Evolutionary conservation across 345 rosid genomes (phyloP).

Genomic region (Populus simonii): DNA sequence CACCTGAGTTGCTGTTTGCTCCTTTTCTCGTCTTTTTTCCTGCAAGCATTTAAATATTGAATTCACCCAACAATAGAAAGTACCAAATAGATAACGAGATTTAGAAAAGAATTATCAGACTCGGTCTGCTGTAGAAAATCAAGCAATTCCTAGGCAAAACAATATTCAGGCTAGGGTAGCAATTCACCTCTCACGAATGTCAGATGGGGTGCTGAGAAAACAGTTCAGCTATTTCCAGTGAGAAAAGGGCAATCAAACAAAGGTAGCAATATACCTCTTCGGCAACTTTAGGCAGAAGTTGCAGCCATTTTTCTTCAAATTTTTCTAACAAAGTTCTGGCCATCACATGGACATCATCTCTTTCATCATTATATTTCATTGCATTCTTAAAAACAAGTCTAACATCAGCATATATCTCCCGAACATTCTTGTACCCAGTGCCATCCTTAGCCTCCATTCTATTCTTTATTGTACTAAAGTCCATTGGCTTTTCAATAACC

Average conservation of each 20-base stretch:
- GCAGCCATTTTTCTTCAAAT: conserved; percentile 91
- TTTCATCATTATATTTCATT: conserved; percentile 84
- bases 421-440: conserved; percentile 64
- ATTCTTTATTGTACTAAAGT: conserved; percentile 75
- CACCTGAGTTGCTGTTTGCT: conserved; percentile 53
- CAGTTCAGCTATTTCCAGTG: not conserved
- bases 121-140: not conserved
- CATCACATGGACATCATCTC: conserved; percentile 69
- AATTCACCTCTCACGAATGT: not conserved
- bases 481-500: conserved; percentile 97
- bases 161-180: not conserved
- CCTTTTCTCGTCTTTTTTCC: conserved; percentile 74
- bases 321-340: conserved; percentile 74
- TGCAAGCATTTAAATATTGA: conserved; percentile 20
- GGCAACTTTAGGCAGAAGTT: conserved; percentile 65
- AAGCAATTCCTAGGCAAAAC: not conserved
- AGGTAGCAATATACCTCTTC: conserved; percentile 56
- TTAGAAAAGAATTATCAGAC: too few species aligned
- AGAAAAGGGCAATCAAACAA: not conserved
- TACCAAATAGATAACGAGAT: not conserved
- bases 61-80: not conserved
- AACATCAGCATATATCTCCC: conserved; percentile 79
- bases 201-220: not conserved
- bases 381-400: conserved; percentile 85
- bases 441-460: conserved; percentile 87